These are phyloP conservation scores for Apiospora aurea DNA, from an alignment of 2,329 filamentous ascomycete genomes.

Conservation along the genomic window DNA sequence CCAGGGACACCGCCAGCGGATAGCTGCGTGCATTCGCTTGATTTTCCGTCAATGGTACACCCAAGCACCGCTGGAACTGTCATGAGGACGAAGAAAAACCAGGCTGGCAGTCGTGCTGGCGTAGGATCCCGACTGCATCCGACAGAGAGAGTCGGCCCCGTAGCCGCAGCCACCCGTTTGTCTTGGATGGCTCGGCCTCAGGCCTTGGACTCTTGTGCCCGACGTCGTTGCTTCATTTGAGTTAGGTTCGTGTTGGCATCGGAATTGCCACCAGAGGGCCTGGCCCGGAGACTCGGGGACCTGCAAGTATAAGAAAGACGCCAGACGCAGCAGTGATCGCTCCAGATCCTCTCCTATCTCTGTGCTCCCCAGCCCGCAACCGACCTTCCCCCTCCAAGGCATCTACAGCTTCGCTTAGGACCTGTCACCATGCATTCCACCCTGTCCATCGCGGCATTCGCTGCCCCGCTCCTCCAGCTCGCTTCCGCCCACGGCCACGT, in stretches of 20 bases:
- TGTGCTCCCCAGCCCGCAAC: not conserved
- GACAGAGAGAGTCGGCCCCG: not conserved
- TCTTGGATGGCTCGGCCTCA: not conserved
- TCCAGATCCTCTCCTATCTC: not conserved
- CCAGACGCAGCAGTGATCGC: not conserved
- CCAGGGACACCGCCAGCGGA: not conserved
- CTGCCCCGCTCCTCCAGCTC: constrained; percentile 27
- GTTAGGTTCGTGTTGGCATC: not conserved
- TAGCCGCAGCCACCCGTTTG: not conserved
- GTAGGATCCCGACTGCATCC: not conserved
- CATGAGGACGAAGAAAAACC: not conserved
- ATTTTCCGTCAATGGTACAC: constrained; percentile 16
- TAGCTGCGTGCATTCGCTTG: not conserved
- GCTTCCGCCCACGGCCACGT: constrained; percentile 36
- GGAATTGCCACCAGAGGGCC: not conserved
- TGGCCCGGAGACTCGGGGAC: not conserved
- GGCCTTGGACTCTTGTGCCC: not conserved
- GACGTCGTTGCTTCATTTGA: not conserved
- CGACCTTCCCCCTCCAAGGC: not conserved
- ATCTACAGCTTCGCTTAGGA: not conserved
- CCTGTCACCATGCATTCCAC: constrained; percentile 23
- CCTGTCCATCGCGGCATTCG: constrained; percentile 21
- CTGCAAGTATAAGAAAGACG: not conserved
- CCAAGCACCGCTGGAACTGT: not conserved
- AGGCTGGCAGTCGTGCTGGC: not conserved